These are phyloP conservation scores for Stramenopiles sp. DNA, from an alignment of 352 stramenopile genomes.

Conservation along the genomic window DNA sequence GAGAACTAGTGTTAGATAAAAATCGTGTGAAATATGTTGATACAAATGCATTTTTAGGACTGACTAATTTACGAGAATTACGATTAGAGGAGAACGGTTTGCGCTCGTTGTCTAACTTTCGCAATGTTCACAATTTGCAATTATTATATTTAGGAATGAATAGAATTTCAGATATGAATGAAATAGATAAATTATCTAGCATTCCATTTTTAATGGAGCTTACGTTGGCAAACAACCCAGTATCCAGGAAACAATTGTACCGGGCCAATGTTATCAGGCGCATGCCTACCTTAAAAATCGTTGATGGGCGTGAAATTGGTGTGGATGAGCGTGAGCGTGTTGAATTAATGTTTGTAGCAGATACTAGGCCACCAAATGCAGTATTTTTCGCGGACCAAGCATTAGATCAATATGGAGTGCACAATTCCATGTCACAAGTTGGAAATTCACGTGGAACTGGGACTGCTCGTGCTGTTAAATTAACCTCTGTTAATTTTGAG, in stretches of 20 bases:
- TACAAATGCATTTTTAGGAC: constrained; percentile 24
- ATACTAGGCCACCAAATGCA: not conserved
- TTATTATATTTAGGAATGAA: constrained; percentile 53
- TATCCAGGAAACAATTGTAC: constrained; percentile 55
- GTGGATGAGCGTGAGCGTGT: constrained; percentile 46
- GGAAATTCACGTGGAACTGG: not conserved
- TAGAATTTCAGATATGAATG: constrained; percentile 41
- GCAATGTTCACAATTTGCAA: constrained; percentile 40
- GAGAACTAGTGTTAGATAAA: constrained; percentile 46
- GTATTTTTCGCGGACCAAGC: constrained; percentile 26
- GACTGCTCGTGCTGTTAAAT: constrained; percentile 14
- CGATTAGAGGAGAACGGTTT: constrained; percentile 52
- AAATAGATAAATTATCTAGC: constrained; percentile 38
- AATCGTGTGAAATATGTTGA: constrained; percentile 58
- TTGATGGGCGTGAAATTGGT: constrained; percentile 45
- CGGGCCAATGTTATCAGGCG: constrained; percentile 38
- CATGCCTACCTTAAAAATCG: constrained; percentile 29
- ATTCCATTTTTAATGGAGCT: constrained; percentile 38
- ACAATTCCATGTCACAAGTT: constrained; percentile 6
- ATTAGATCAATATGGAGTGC: constrained; percentile 12
- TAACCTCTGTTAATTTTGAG: constrained; percentile 18
- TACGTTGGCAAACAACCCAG: constrained; percentile 37
- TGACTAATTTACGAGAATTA: constrained; percentile 34
- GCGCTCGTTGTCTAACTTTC: constrained; percentile 39
- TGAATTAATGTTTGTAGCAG: constrained; percentile 31